Percentiles rank a stretch among this genome's conserved stretches.
These are phyloP conservation scores for Dendrocalamus latiflorus DNA, from an alignment of 202 grass and related monocot genomes.

Conservation along the genomic window DNA sequence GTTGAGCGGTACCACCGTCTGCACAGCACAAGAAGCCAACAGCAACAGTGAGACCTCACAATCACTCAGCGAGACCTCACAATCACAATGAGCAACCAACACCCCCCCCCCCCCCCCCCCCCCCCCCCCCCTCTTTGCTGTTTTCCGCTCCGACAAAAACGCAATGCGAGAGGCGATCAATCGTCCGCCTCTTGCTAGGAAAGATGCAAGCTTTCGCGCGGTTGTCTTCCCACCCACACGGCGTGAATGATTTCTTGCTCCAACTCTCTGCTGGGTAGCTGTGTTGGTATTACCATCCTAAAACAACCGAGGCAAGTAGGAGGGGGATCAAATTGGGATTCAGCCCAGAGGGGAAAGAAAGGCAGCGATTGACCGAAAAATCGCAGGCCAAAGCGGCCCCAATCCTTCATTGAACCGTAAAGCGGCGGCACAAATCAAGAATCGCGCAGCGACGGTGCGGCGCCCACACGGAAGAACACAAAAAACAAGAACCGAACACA, in stretches of 20 bases:
- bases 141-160: slow-evolving; percentile 12
- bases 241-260: slow-evolving; percentile 18
- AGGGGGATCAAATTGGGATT: slow-evolving; percentile 38
- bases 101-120: neutral
- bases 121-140: slow-evolving; percentile 13
- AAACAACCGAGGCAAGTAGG: slow-evolving; percentile 32
- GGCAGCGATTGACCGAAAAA: slow-evolving; percentile 53
- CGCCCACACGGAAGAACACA: slow-evolving; percentile 6
- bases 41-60: slow-evolving; percentile 5
- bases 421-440: slow-evolving; percentile 27
- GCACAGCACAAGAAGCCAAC: slow-evolving; percentile 20
- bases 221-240: neutral
- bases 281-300: slow-evolving; percentile 12
- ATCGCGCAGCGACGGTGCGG: neutral
- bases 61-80: neutral
- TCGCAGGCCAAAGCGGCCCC: slow-evolving; percentile 45
- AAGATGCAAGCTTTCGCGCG: slow-evolving; percentile 44
- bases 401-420: slow-evolving; percentile 49
- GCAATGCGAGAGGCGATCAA: slow-evolving; percentile 35
- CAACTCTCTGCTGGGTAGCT: slow-evolving; percentile 37
- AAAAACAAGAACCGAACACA: neutral
- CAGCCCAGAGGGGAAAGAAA: slow-evolving; percentile 58
- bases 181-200: slow-evolving; percentile 16
- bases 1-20: slow-evolving; percentile 86
- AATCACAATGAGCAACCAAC: neutral